Evolutionary conservation across 805 yeast genomes (phyloP).

Genomic region (Saccharomycopsis sp.): DNA sequence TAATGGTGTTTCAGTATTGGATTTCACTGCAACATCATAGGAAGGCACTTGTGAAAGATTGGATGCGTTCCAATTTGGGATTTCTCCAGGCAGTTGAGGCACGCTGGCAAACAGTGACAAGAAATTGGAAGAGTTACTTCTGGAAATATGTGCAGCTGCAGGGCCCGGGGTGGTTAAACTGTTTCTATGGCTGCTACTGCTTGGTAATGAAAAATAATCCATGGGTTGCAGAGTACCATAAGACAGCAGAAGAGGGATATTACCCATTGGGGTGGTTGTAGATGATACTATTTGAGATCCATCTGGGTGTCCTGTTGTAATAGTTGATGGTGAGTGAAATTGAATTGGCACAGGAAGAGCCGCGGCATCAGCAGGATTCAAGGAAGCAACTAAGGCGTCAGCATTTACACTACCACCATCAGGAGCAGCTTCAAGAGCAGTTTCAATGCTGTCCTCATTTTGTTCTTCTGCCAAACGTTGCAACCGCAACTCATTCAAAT

Average conservation of each 20-base stretch:
- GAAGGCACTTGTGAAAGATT: too few relatives aligned
- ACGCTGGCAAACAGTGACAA: too few relatives aligned
- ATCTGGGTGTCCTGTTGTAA: slow-evolving; percentile 15
- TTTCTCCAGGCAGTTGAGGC: too few relatives aligned
- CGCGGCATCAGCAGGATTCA: slow-evolving; percentile 20
- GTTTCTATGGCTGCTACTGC: slow-evolving; percentile 15
- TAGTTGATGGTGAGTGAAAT: not conserved
- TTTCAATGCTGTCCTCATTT: slow-evolving; percentile 15
- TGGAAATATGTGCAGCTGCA: slow-evolving; percentile 46
- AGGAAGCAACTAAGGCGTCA: slow-evolving; percentile 22
- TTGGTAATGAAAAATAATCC: slow-evolving; percentile 32
- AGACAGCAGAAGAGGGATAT: too few relatives aligned
- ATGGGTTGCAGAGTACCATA: too few relatives aligned
- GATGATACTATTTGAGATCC: too few relatives aligned
- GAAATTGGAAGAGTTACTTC: slow-evolving; percentile 43
- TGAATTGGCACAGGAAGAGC: too few relatives aligned
- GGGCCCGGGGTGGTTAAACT: slow-evolving; percentile 40
- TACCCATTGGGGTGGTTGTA: too few relatives aligned
- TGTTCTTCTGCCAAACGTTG: slow-evolving; percentile 34
- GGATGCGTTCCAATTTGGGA: too few relatives aligned
- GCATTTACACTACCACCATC: slow-evolving; percentile 24
- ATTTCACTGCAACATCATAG: slow-evolving; percentile 66
- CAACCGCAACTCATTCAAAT: slow-evolving; percentile 40
- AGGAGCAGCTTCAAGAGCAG: too few relatives aligned
- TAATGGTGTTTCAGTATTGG: slow-evolving; percentile 40